Evolutionary conservation across 2,329 filamentous ascomycete genomes (phyloP), one percentile per base, ranked within the genome.

Genomic region (Venturia carpophila): DNA sequence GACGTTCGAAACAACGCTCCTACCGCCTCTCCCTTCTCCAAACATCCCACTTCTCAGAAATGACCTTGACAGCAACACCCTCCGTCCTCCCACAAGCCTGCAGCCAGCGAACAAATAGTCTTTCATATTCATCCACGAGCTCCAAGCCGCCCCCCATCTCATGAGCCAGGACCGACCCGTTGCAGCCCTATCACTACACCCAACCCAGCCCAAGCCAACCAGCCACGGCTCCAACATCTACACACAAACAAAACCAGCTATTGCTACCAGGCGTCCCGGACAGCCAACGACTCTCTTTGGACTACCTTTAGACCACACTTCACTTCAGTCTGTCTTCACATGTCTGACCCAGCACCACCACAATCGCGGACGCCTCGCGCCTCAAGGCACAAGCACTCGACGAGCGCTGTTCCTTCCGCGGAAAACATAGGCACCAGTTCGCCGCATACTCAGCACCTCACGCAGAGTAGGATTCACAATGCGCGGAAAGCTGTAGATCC

Each of bases 301-400:
- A 27, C n/a, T 27, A 19, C 1, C 21, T 27, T 24, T 21, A 34
- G 41, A 24, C 21, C 24, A 63, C 24, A n/a, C 30, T 2, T 37
- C 27, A 42, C 1, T 55, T 43, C 39, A 21, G 21, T 55, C 62
- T 49, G 2, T 55, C 47, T 63, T 63, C 45, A 63, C 45, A 42
- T 45, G 41, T 27, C 60, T 43, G 60, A 27, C 30, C 34, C 39
- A 43, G 11, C 60, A 24, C 39, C 60, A 30, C 43, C 30, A 47
- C 60, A 43, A 30, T 43, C 60, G 60, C 60, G 39, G 21, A 62
- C 21, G 37, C 43, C 60, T 43, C 60, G 60, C 39, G 39, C 60
- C 39, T 47, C 47, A 15, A 64, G 60, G 60, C 64, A 64, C 34
- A 49, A 47, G 30, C 60, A 55, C 55, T 55, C 41, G 9, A 66